Evolutionary conservation across 169 alveolate species (phyloP).

Genomic region (Eimeria sp.): DNA sequence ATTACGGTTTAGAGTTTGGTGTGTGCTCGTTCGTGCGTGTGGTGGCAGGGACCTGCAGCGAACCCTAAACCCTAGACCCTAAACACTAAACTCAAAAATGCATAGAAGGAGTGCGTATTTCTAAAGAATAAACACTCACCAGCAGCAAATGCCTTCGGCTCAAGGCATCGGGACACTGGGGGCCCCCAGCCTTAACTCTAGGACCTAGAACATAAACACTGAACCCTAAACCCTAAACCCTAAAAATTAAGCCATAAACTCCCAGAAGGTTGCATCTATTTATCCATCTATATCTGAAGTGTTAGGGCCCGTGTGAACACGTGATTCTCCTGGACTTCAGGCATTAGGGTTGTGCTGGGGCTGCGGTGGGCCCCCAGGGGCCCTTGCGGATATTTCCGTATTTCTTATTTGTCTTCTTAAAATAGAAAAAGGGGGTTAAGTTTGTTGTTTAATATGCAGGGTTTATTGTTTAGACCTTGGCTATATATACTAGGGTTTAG

Average conservation of each 20-base stretch:
- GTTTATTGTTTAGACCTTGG: no score
- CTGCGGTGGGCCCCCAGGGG: not conserved
- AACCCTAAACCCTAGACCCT: not conserved
- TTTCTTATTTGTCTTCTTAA: not conserved
- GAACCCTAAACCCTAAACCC: conserved; percentile 2
- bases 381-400: not conserved
- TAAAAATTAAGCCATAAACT: not conserved
- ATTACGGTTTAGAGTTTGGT: no score
- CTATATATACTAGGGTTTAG: not conserved
- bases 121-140: not conserved
- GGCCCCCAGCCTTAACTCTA: not conserved
- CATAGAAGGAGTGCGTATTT: not conserved
- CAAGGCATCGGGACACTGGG: no score
- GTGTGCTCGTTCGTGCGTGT: no score
- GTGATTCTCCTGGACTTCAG: not conserved
- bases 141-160: not conserved
- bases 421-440: not conserved
- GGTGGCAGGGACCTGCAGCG: no score
- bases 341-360: no score
- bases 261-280: not conserved
- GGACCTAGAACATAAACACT: not conserved
- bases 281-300: not conserved
- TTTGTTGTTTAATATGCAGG: no score
- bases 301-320: not conserved
- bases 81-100: not conserved